Conservation (phyloP, 2,329 filamentous ascomycete species). For the Rutstroemia sp. region DNA sequence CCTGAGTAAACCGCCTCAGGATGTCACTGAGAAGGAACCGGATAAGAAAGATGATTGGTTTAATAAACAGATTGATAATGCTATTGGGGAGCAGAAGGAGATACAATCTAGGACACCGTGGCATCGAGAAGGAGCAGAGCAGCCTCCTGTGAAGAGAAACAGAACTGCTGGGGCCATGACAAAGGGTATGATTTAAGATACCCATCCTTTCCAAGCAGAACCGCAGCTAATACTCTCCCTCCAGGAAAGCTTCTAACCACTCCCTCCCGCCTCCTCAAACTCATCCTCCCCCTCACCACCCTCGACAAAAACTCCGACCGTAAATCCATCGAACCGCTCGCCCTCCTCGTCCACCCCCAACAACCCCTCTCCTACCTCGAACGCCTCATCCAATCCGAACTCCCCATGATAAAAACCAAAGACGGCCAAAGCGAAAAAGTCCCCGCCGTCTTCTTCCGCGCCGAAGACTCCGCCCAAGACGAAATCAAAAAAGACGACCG, state of each 20-base stretch:
- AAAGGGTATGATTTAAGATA: slow-evolving; percentile 42
- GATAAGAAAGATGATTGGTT: slow-evolving; percentile 31
- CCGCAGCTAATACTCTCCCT: neutral
- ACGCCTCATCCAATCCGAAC: slow-evolving; percentile 78
- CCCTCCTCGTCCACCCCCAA: slow-evolving; percentile 79
- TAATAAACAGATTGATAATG: slow-evolving; percentile 32
- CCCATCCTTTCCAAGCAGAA: neutral
- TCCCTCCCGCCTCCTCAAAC: slow-evolving; percentile 34
- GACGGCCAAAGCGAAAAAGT: slow-evolving; percentile 56
- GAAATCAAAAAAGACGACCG: slow-evolving; percentile 35
- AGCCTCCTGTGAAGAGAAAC: slow-evolving; percentile 42
- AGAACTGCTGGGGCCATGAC: slow-evolving; percentile 50
- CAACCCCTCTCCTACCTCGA: slow-evolving; percentile 89
- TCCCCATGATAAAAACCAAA: slow-evolving; percentile 55
- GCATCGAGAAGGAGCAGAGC: slow-evolving; percentile 54
- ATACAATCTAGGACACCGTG: slow-evolving; percentile 57
- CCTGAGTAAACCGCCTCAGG: slow-evolving; percentile 13
- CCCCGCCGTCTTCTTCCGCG: slow-evolving; percentile 71
- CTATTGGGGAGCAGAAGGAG: slow-evolving; percentile 37
- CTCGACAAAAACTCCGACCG: slow-evolving; percentile 50
- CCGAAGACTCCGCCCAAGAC: slow-evolving; percentile 64
- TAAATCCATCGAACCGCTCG: slow-evolving; percentile 74
- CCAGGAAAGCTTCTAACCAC: slow-evolving; percentile 72
- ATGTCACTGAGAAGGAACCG: slow-evolving; percentile 18
- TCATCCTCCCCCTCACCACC: slow-evolving; percentile 36